Conservation (phyloP, 169 alveolate genomes). For the Blepharisma undulans region DNA sequence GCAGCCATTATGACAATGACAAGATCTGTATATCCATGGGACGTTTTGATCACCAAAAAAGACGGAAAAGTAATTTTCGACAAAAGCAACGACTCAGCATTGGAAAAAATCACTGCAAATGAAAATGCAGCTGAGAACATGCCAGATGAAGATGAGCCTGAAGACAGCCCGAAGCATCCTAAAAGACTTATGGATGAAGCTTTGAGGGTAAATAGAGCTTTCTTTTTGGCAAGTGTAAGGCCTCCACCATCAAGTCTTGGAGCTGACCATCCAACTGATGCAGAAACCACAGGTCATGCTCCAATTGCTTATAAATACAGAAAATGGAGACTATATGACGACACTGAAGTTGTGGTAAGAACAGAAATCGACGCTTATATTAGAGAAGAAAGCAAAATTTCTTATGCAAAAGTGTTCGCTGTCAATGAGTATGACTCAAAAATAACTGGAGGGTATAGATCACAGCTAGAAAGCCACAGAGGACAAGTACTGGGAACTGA, state of each 20-base stretch:
- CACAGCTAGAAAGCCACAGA: not conserved
- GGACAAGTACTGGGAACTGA: constrained; percentile 14
- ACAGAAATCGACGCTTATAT: constrained; percentile 27
- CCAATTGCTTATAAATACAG: constrained; percentile 13
- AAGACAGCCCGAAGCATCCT: constrained; percentile 17
- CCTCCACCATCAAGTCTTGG: not conserved
- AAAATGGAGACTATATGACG: constrained; percentile 14
- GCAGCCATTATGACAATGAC: constrained; percentile 14
- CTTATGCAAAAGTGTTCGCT: constrained; percentile 1
- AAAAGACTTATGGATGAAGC: constrained; percentile 10
- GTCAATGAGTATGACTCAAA: constrained; percentile 32
- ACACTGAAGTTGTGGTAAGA: not conserved
- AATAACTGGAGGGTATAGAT: constrained; percentile 20
- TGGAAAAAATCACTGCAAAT: constrained; percentile 15
- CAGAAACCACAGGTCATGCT: not conserved
- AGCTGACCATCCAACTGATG: not conserved
- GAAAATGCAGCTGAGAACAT: constrained; percentile 19
- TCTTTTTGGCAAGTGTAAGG: not conserved
- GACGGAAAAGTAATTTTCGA: constrained; percentile 19
- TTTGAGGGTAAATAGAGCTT: not conserved
- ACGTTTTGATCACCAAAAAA: not conserved
- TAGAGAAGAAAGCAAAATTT: not conserved
- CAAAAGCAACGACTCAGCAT: not conserved
- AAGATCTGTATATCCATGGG: constrained; percentile 37
- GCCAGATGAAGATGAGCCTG: constrained; percentile 36